phyloP scores from a whole-genome alignment of 257 asterid species.

The Petrea volubilis region DNA sequence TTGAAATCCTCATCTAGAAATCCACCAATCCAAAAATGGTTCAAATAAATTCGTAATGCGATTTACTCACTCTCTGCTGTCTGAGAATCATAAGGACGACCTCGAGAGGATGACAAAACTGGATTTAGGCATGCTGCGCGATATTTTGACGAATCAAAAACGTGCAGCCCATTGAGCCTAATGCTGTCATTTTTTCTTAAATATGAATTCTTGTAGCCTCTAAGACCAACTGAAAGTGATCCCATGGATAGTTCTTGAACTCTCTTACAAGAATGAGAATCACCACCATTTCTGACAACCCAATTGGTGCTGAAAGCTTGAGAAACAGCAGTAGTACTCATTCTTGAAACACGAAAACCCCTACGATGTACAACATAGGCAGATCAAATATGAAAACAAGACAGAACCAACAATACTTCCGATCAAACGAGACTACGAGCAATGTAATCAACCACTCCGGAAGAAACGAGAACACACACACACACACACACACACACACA shows the following conservation, averaged over 20 bases:
- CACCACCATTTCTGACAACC: constrained; percentile 25
- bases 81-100: constrained; percentile 11
- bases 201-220: background rate
- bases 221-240: constrained; percentile 16
- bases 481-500: background rate
- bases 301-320: constrained; percentile 30
- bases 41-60: constrained; percentile 13
- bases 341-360: constrained; percentile 25
- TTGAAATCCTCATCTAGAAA: too few species aligned
- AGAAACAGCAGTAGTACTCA: constrained; percentile 35
- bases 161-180: constrained; percentile 11
- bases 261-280: constrained; percentile 22
- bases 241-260: constrained; percentile 4
- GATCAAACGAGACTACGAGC: background rate
- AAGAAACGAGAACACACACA: background rate
- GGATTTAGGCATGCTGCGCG: constrained; percentile 26
- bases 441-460: background rate
- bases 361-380: constrained; percentile 4
- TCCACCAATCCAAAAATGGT: background rate
- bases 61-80: constrained; percentile 49
- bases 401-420: background rate
- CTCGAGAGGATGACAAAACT: constrained; percentile 24
- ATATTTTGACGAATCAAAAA: background rate
- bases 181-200: constrained; percentile 21
- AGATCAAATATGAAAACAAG: constrained; percentile 6